These are phyloP conservation scores for Pythium chondricola DNA, from an alignment of 352 stramenopile genomes.

Conservation along the genomic window DNA sequence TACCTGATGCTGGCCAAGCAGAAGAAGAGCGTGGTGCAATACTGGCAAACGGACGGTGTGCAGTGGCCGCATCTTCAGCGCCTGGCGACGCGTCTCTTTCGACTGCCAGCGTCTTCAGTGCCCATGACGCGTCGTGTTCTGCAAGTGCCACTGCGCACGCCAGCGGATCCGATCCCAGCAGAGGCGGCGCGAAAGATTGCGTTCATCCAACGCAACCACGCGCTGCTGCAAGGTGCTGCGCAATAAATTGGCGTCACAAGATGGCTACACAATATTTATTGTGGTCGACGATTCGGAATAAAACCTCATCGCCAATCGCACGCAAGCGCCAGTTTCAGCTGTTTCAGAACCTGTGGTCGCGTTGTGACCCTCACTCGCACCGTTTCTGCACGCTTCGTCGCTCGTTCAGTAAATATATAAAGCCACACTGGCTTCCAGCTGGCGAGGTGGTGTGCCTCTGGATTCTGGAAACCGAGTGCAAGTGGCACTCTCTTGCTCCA, in stretches of 20 bases:
- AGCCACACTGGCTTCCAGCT: too few relatives aligned
- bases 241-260: neutral
- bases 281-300: too few relatives aligned
- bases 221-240: neutral
- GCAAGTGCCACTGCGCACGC: neutral
- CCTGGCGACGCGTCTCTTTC: slow-evolving; percentile 22
- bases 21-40: slow-evolving; percentile 29
- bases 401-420: too few relatives aligned
- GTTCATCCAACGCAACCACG: slow-evolving; percentile 15
- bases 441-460: too few relatives aligned
- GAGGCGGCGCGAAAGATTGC: slow-evolving; percentile 8
- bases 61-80: slow-evolving; percentile 25
- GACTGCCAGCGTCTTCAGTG: slow-evolving; percentile 16
- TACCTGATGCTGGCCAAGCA: slow-evolving; percentile 22
- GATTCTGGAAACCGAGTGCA: too few relatives aligned
- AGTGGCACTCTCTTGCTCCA: too few relatives aligned
- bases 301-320: too few relatives aligned
- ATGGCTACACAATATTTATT: too few relatives aligned
- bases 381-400: too few relatives aligned
- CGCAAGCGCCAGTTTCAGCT: too few relatives aligned
- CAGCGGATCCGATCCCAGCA: neutral
- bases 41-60: slow-evolving; percentile 26
- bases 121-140: slow-evolving; percentile 3
- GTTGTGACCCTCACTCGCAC: too few relatives aligned
- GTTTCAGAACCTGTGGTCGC: too few relatives aligned